A percentile compares a stretch with the other conserved stretches of the same genome.
These are phyloP conservation scores for Coemansia sp. DNA, from an alignment of 192 early-diverging fungal genomes.

Conservation along the genomic window DNA sequence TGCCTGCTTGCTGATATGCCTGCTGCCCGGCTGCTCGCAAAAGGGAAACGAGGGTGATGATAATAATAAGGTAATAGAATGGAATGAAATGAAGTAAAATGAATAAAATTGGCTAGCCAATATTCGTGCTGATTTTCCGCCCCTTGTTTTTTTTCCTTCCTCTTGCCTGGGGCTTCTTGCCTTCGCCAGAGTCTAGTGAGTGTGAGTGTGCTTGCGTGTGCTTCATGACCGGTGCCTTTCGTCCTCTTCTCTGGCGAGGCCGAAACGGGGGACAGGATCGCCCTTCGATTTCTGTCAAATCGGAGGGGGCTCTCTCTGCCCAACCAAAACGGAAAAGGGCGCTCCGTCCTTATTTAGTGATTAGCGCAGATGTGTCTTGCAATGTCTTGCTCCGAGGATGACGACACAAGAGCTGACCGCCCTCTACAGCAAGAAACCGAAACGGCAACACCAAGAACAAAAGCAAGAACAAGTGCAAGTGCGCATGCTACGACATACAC, in stretches of 20 bases:
- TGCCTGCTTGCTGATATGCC: too few species aligned
- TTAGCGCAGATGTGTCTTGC: background rate
- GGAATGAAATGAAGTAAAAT: background rate
- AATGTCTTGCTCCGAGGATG: background rate
- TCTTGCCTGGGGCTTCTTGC: too few species aligned
- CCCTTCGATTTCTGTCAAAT: constrained; percentile 3
- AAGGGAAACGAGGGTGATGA: too few species aligned
- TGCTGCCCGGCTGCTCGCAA: too few species aligned
- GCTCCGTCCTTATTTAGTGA: background rate
- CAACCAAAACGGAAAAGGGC: constrained; percentile 3
- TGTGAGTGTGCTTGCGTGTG: background rate
- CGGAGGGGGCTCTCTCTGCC: background rate
- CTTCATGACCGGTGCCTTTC: background rate
- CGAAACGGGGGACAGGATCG: constrained; percentile 8
- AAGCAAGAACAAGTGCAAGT: too few species aligned
- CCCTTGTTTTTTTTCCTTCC: background rate
- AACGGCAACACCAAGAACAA: background rate
- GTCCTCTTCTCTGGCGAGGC: background rate
- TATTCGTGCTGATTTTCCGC: constrained; percentile 4
- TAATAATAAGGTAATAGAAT: too few species aligned
- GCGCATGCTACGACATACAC: too few species aligned
- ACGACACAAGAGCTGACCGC: background rate
- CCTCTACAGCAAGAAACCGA: background rate
- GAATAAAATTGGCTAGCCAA: background rate
- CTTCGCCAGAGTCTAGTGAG: too few species aligned